phyloP scores from a whole-genome alignment of 495 filamentous ascomycete species.

The Lasiosphaeriaceae sp. region DNA sequence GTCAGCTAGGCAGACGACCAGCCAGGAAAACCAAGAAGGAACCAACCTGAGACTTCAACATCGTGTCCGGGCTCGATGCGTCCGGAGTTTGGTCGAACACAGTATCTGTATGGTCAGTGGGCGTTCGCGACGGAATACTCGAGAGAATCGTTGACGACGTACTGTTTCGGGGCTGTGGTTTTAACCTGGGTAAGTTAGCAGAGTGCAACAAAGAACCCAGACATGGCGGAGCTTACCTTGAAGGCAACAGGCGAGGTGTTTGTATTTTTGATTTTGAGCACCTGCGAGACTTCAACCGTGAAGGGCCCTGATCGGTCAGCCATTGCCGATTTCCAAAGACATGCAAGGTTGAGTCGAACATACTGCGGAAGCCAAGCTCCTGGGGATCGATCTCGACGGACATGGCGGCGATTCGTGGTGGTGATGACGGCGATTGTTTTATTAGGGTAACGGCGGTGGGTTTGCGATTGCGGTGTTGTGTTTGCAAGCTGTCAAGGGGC shows the following conservation, averaged over 20 bases:
- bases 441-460: not conserved
- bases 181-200: slow-evolving; percentile 65
- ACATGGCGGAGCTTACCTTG: slow-evolving; percentile 59
- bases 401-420: slow-evolving; percentile 57
- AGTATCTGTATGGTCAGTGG: slow-evolving; percentile 64
- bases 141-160: slow-evolving; percentile 35
- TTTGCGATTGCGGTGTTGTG: not conserved
- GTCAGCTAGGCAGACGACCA: slow-evolving; percentile 6
- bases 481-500: not conserved
- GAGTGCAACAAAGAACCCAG: not conserved
- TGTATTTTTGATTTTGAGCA: slow-evolving; percentile 74
- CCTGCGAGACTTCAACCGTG: slow-evolving; percentile 82
- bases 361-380: slow-evolving; percentile 92
- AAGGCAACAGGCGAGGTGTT: slow-evolving; percentile 81
- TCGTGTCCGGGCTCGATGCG: slow-evolving; percentile 83
- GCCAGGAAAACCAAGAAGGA: not conserved
- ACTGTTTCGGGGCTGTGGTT: slow-evolving; percentile 99
- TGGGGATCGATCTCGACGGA: slow-evolving; percentile 87
- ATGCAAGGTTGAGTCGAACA: slow-evolving; percentile 29
- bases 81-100: slow-evolving; percentile 94
- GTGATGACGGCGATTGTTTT: not conserved
- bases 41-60: slow-evolving; percentile 88
- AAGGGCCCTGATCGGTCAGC: slow-evolving; percentile 70
- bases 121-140: not conserved
- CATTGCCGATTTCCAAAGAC: not conserved